These are phyloP conservation scores for Didymella pomorum DNA, from an alignment of 2,329 filamentous ascomycete genomes.

Conservation along the genomic window DNA sequence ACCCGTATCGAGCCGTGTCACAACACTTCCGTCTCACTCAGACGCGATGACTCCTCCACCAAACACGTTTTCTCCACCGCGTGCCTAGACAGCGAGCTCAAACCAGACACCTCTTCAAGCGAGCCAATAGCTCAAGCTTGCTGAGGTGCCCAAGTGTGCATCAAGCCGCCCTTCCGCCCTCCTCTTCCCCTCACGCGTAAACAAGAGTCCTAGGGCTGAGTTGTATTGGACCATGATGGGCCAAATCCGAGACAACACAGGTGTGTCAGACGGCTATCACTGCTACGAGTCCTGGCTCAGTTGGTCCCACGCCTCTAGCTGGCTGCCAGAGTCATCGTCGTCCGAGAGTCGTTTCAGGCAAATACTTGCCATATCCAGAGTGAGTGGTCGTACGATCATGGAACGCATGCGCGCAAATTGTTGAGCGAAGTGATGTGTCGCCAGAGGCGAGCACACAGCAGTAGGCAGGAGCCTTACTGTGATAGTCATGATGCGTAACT, in stretches of 20 bases:
- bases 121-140: slow-evolving; percentile 39
- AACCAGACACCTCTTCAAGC: slow-evolving; percentile 31
- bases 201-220: slow-evolving; percentile 52
- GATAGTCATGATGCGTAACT: slow-evolving; percentile 5
- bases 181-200: slow-evolving; percentile 32
- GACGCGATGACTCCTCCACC: slow-evolving; percentile 45
- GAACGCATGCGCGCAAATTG: not conserved
- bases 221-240: slow-evolving; percentile 48
- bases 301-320: slow-evolving; percentile 49
- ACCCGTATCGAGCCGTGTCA: slow-evolving; percentile 1
- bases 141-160: slow-evolving; percentile 39
- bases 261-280: slow-evolving; percentile 30
- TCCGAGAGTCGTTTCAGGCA: slow-evolving; percentile 21
- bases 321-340: slow-evolving; percentile 41
- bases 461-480: slow-evolving; percentile 1
- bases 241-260: not conserved
- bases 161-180: slow-evolving; percentile 42
- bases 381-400: not conserved
- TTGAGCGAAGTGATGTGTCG: slow-evolving; percentile 1
- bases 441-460: slow-evolving; percentile 1
- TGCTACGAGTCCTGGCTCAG: slow-evolving; percentile 51
- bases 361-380: not conserved
- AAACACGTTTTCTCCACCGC: slow-evolving; percentile 33
- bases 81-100: slow-evolving; percentile 49
- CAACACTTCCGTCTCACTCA: slow-evolving; percentile 13